Evolutionary conservation across 2,329 filamentous ascomycete species (phyloP).

Genomic region (Colletotrichum higginsianum): DNA sequence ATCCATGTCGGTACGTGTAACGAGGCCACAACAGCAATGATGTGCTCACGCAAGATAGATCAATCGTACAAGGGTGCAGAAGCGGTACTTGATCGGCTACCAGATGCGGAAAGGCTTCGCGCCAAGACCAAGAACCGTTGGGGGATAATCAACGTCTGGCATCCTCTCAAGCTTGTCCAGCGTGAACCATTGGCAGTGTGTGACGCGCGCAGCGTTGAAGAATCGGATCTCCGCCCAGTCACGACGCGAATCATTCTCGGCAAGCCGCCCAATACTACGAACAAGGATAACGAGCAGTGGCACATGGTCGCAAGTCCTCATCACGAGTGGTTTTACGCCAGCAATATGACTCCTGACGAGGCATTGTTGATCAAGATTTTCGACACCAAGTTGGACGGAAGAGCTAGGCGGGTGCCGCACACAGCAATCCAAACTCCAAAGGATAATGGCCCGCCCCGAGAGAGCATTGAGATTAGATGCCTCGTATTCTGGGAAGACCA

Average conservation of each 20-base stretch:
- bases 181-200: slow-evolving; percentile 59
- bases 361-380: slow-evolving; percentile 6
- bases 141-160: slow-evolving; percentile 55
- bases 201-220: slow-evolving; percentile 53
- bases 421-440: background rate
- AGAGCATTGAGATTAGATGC: slow-evolving; percentile 13
- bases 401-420: background rate
- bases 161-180: slow-evolving; percentile 61
- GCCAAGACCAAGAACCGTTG: slow-evolving; percentile 10
- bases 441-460: background rate
- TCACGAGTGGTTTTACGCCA: slow-evolving; percentile 9
- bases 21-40: fast-evolving
- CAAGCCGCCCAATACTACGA: background rate
- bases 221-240: slow-evolving; percentile 51
- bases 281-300: slow-evolving; percentile 9
- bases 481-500: slow-evolving; percentile 17
- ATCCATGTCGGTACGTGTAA: background rate
- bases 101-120: slow-evolving; percentile 6
- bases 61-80: background rate
- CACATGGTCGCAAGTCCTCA: background rate
- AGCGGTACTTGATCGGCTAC: background rate
- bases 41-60: background rate
- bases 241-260: background rate
- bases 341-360: background rate
- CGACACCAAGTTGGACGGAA: slow-evolving; percentile 1